Percentiles rank a stretch among this genome's conserved stretches.
Evolutionary conservation across 495 filamentous ascomycete genomes (phyloP).

Genomic region (Podospora bellae-mahoneyi): DNA sequence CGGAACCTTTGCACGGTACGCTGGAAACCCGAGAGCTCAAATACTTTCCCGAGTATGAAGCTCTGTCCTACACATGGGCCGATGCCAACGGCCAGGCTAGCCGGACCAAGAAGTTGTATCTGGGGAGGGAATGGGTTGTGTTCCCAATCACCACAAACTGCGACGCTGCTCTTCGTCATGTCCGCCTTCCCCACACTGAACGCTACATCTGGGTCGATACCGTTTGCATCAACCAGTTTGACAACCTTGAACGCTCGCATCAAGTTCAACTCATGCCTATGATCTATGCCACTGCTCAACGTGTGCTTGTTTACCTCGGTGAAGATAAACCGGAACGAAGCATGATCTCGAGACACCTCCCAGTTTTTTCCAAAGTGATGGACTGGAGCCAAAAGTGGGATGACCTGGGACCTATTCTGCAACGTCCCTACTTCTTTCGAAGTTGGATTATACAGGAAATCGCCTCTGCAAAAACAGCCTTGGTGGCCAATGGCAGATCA

Average conservation of each 20-base stretch:
- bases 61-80: constrained; percentile 25
- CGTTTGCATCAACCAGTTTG: constrained; percentile 35
- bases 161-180: constrained; percentile 20
- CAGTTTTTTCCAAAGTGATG: neutral
- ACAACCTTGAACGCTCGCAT: constrained; percentile 22
- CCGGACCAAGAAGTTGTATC: constrained; percentile 20
- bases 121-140: constrained; percentile 23
- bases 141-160: constrained; percentile 25
- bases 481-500: constrained; percentile 21
- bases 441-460: constrained; percentile 31
- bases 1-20: constrained; percentile 20
- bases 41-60: constrained; percentile 28
- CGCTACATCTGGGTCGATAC: constrained; percentile 33
- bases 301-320: constrained; percentile 33
- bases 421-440: constrained; percentile 25
- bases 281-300: constrained; percentile 30
- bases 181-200: constrained; percentile 19
- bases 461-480: constrained; percentile 20
- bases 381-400: constrained; percentile 20
- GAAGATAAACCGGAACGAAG: constrained; percentile 9
- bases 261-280: constrained; percentile 33
- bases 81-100: constrained; percentile 18
- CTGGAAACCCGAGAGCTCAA: constrained; percentile 18
- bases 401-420: constrained; percentile 16
- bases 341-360: constrained; percentile 9